Evolutionary conservation across 2,329 filamentous ascomycete species (phyloP).

Genomic region (Sclerotinia spermophila): DNA sequence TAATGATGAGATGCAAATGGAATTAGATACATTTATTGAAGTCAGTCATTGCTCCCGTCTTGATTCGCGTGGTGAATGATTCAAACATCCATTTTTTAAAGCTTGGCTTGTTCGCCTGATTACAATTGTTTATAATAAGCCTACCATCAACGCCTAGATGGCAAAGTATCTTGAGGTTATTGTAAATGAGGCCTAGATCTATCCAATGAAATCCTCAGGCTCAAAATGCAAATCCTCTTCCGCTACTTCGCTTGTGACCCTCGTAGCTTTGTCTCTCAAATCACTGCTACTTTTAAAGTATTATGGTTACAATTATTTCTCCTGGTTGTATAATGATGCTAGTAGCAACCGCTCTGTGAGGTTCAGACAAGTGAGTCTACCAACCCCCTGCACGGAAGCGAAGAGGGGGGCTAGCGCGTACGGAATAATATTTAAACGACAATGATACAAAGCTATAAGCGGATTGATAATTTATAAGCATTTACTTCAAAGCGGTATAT

Average conservation of each 20-base stretch:
- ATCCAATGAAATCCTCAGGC: background rate
- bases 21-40: background rate
- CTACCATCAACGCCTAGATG: background rate
- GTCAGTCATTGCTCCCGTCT: background rate
- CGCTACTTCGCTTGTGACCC: background rate
- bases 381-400: background rate
- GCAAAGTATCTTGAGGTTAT: background rate
- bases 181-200: background rate
- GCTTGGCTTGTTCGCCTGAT: background rate
- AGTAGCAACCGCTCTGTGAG: background rate
- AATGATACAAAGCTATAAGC: background rate
- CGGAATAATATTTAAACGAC: background rate
- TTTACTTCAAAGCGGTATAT: background rate
- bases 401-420: background rate
- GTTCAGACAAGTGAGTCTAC: background rate
- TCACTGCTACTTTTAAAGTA: background rate
- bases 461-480: background rate
- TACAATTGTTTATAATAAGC: background rate
- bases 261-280: background rate
- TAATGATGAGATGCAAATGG: background rate
- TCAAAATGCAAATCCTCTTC: background rate
- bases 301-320: background rate
- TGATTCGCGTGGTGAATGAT: background rate
- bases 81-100: background rate
- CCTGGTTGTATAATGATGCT: background rate